Conservation (phyloP, 495 filamentous ascomycete species). For the Tuber aestivum region DNA sequence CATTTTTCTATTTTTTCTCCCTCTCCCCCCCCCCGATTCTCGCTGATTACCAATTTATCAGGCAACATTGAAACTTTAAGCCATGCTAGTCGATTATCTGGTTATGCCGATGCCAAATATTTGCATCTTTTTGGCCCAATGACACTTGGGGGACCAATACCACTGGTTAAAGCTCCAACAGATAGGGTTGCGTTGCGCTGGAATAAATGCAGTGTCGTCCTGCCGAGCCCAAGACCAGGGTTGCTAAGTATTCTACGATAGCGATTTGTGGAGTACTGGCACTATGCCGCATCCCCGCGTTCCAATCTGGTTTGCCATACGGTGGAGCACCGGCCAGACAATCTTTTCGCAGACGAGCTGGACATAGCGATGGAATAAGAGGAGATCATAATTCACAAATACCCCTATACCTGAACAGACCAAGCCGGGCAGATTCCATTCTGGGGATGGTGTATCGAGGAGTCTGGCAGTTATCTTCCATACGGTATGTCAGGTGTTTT, state of each 20-base stretch:
- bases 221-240: conserved; percentile 18
- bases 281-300: conserved; percentile 31
- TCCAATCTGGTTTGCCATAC: conserved; percentile 11
- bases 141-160: background rate
- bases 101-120: background rate
- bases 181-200: background rate
- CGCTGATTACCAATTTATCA: background rate
- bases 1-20: background rate
- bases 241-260: conserved; percentile 32
- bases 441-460: background rate
- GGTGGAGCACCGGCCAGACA: too few species aligned
- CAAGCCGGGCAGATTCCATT: background rate
- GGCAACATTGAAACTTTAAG: background rate
- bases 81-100: background rate
- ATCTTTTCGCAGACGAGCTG: background rate
- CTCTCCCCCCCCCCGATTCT: background rate
- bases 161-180: background rate
- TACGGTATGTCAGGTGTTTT: background rate
- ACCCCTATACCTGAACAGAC: background rate
- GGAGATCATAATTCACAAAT: background rate
- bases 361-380: background rate
- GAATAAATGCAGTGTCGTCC: background rate
- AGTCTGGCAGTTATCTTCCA: conserved; percentile 3
- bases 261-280: conserved; percentile 21
- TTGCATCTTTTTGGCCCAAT: background rate